These are phyloP conservation scores for Neostapfia colusana DNA, from an alignment of 176 grass and related monocot species.

Conservation along the genomic window DNA sequence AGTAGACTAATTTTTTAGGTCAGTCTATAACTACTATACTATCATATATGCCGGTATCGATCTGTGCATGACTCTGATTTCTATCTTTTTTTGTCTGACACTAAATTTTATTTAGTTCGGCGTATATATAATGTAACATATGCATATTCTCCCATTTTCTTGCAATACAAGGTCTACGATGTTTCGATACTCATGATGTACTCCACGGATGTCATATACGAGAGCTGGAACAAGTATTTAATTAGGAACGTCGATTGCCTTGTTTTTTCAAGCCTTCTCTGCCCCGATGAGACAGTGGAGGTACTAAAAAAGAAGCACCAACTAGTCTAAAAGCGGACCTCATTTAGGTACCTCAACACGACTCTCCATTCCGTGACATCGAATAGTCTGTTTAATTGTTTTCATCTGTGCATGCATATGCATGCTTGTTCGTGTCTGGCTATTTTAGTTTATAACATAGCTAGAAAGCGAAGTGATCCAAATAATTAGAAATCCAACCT, in stretches of 20 bases:
- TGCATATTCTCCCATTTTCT: not conserved
- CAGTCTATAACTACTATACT: slow-evolving; percentile 2
- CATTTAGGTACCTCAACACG: not conserved
- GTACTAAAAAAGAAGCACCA: not conserved
- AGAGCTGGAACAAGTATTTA: not conserved
- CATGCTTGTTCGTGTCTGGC: too few relatives aligned
- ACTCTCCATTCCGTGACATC: too few relatives aligned
- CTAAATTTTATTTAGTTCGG: not conserved
- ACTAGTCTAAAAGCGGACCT: not conserved
- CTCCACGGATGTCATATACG: not conserved
- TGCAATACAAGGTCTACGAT: too few relatives aligned
- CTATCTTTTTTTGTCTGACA: slow-evolving; percentile 2
- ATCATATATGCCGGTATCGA: not conserved
- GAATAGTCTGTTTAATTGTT: too few relatives aligned
- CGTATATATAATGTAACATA: not conserved
- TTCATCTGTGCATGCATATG: too few relatives aligned
- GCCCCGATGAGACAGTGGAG: not conserved
- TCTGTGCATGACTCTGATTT: slow-evolving; percentile 2
- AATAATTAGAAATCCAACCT: too few relatives aligned
- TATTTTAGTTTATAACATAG: too few relatives aligned
- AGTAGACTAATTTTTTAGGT: slow-evolving; percentile 14
- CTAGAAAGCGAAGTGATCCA: too few relatives aligned
- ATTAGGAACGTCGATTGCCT: slow-evolving; percentile 14
- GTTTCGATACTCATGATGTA: too few relatives aligned
- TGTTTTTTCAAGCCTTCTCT: slow-evolving; percentile 2